phyloP scores from a whole-genome alignment of 495 filamentous ascomycete genomes.

The Parachaetomium inaequale region DNA sequence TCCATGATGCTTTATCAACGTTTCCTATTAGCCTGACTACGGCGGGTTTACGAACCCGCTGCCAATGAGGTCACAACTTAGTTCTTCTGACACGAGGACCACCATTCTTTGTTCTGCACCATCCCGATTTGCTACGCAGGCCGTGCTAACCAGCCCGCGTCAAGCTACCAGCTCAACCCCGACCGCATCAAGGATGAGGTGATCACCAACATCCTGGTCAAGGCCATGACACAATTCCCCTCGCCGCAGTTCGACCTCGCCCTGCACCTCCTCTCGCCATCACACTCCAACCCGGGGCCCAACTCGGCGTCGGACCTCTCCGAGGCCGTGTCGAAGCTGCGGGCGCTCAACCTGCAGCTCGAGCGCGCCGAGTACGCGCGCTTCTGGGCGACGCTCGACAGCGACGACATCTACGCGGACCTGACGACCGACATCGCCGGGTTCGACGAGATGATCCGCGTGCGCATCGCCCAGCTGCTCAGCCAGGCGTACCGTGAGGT shows the following conservation, averaged over 20 bases:
- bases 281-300: slow-evolving; percentile 37
- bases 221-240: slow-evolving; percentile 95
- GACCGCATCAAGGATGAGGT: slow-evolving; percentile 95
- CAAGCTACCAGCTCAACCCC: slow-evolving; percentile 98
- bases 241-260: slow-evolving; percentile 91
- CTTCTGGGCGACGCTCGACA: slow-evolving; percentile 92
- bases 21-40: slow-evolving; percentile 97
- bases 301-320: slow-evolving; percentile 56
- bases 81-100: slow-evolving; percentile 54
- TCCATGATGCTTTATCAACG: slow-evolving; percentile 75
- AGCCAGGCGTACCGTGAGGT: slow-evolving; percentile 86
- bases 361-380: slow-evolving; percentile 77
- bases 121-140: background rate
- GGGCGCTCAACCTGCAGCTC: slow-evolving; percentile 76
- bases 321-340: slow-evolving; percentile 88
- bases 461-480: slow-evolving; percentile 85
- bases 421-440: slow-evolving; percentile 88
- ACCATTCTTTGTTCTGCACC: background rate
- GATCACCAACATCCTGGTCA: slow-evolving; percentile 97
- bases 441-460: slow-evolving; percentile 93
- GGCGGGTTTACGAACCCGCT: slow-evolving; percentile 44
- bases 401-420: slow-evolving; percentile 94
- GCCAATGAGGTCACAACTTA: slow-evolving; percentile 49
- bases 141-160: slow-evolving; percentile 18
- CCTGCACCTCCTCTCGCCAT: slow-evolving; percentile 76